A percentile compares a stretch with the other conserved stretches of the same genome.
phyloP scores from a whole-genome alignment of 495 filamentous ascomycete species.

The Recurvomyces mirabilis region DNA sequence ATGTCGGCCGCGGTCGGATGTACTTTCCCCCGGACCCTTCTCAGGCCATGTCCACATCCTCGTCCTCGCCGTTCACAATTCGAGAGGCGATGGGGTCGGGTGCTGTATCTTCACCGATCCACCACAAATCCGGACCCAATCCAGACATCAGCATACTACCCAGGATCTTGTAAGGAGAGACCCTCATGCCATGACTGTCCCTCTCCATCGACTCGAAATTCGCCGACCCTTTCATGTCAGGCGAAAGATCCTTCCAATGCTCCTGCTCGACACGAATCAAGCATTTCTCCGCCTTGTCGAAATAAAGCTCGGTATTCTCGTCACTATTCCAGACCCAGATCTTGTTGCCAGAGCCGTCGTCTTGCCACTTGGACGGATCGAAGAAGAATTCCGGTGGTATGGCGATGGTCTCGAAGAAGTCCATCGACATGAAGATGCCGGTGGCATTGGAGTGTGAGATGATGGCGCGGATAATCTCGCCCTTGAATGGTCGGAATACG shows the following conservation, averaged over 20 bases:
- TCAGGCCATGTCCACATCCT: not conserved
- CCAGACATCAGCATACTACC: constrained; percentile 19
- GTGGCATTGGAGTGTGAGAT: constrained; percentile 58
- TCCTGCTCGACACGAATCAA: constrained; percentile 74
- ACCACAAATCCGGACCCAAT: constrained; percentile 20
- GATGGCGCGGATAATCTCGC: constrained; percentile 72
- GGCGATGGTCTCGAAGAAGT: constrained; percentile 86
- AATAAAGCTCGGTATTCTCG: constrained; percentile 50
- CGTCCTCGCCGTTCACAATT: constrained; percentile 2
- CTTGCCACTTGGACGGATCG: constrained; percentile 22
- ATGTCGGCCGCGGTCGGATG: no score
- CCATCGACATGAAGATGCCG: constrained; percentile 69
- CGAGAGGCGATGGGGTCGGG: no score
- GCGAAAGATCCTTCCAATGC: constrained; percentile 78
- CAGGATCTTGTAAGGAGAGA: constrained; percentile 7
- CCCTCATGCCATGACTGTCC: not conserved
- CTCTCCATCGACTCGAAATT: constrained; percentile 3
- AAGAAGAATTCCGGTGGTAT: constrained; percentile 40
- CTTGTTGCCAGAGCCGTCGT: constrained; percentile 52
- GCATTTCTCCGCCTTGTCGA: constrained; percentile 79
- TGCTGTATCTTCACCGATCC: constrained; percentile 11
- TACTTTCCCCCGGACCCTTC: not conserved
- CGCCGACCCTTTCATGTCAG: constrained; percentile 35
- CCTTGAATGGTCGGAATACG: constrained; percentile 91
- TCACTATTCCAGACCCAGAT: constrained; percentile 72